Percentiles rank a stretch among this genome's conserved stretches.
Conservation (phyloP, 2,329 filamentous ascomycete species). For the Orbilia ellipsospora region DNA sequence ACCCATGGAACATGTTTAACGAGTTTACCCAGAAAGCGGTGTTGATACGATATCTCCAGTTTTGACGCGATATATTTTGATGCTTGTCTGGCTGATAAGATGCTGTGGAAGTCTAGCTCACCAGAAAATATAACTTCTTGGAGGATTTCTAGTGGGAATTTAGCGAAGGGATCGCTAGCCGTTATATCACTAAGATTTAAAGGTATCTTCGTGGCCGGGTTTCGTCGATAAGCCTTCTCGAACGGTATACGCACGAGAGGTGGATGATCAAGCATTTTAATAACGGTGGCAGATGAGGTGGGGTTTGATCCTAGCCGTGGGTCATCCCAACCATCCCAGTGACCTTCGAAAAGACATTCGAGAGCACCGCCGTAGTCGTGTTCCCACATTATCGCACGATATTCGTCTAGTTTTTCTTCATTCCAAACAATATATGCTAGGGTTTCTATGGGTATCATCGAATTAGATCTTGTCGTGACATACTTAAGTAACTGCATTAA, state of each 20-base stretch:
- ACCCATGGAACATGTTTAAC: neutral
- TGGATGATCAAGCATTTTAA: neutral
- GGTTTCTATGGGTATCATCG: neutral
- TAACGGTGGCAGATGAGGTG: neutral
- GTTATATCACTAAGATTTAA: neutral
- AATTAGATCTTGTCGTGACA: neutral
- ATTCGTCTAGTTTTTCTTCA: constrained; percentile 4
- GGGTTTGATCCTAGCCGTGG: neutral
- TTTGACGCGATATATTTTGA: constrained; percentile 2
- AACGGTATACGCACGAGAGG: neutral
- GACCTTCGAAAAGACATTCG: neutral
- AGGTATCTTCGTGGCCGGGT: neutral
- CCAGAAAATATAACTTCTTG: neutral
- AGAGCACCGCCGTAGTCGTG: neutral
- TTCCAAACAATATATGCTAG: neutral
- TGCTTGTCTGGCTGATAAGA: neutral
- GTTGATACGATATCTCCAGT: neutral
- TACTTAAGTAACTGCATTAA: neutral
- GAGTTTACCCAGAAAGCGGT: neutral
- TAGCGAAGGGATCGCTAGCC: neutral
- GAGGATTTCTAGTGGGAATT: neutral
- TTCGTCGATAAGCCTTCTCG: neutral
- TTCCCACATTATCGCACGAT: neutral
- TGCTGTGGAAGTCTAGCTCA: neutral
- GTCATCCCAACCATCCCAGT: neutral